Conservation (phyloP, 1,284 basidiomycete species). For the Peniophora sp. region DNA sequence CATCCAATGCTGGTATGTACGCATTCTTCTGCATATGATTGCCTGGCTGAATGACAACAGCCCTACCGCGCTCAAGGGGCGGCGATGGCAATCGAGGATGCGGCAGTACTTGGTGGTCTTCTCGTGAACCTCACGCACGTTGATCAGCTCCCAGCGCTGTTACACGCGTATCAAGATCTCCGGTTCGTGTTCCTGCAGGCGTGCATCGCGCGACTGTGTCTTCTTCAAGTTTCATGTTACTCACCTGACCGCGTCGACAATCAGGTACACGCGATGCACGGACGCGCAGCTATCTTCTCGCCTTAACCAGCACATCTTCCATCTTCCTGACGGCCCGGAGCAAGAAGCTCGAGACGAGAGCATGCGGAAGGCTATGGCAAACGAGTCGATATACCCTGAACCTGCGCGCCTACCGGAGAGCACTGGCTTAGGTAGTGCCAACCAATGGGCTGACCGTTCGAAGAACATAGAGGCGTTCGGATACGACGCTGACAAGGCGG, state of each 20-base stretch:
- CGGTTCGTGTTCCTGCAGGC: slow-evolving; percentile 24
- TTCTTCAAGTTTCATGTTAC: no score
- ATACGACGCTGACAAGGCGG: slow-evolving; percentile 43
- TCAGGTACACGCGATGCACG: slow-evolving; percentile 29
- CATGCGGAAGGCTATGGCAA: slow-evolving; percentile 42
- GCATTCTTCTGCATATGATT: not conserved
- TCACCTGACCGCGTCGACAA: not conserved
- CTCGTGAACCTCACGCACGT: slow-evolving; percentile 37
- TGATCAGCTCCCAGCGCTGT: slow-evolving; percentile 34
- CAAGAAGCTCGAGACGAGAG: slow-evolving; percentile 41
- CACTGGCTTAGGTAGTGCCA: slow-evolving; percentile 28
- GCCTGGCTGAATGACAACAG: slow-evolving; percentile 21
- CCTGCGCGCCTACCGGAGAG: slow-evolving; percentile 4
- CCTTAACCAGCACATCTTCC: slow-evolving; percentile 45
- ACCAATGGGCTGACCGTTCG: slow-evolving; percentile 42
- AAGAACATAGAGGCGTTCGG: slow-evolving; percentile 37
- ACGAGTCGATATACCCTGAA: slow-evolving; percentile 15
- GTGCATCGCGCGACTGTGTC: not conserved
- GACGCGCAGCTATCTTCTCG: slow-evolving; percentile 39
- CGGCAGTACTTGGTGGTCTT: slow-evolving; percentile 51
- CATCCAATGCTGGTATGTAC: slow-evolving; percentile 57
- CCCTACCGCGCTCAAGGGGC: slow-evolving; percentile 65
- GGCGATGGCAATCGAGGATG: slow-evolving; percentile 65
- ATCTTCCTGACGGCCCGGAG: slow-evolving; percentile 44
- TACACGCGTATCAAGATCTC: slow-evolving; percentile 46